These are phyloP conservation scores for Phoma sp. DNA, from an alignment of 2,329 filamentous ascomycete genomes.

Conservation along the genomic window DNA sequence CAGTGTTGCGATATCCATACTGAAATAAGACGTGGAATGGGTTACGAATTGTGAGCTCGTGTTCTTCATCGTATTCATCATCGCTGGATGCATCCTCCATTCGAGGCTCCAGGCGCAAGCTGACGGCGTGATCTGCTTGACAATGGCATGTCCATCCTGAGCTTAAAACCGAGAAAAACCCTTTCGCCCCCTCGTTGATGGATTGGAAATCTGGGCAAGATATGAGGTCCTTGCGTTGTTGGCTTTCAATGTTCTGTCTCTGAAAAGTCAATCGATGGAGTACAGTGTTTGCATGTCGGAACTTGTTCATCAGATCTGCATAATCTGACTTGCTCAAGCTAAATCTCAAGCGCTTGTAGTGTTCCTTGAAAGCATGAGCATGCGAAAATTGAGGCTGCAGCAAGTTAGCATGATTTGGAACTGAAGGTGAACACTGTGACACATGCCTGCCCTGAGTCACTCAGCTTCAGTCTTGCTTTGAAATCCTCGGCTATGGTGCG, in stretches of 20 bases:
- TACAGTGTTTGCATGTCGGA: neutral
- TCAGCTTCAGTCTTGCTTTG: neutral
- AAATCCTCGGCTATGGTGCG: neutral
- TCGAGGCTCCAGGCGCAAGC: slow-evolving; percentile 30
- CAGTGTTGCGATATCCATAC: neutral
- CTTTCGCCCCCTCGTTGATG: slow-evolving; percentile 1
- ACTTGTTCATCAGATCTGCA: slow-evolving; percentile 30
- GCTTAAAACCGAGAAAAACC: slow-evolving; percentile 13
- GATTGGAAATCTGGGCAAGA: neutral
- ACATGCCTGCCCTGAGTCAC: neutral
- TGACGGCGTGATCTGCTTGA: slow-evolving; percentile 29
- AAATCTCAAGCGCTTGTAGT: slow-evolving; percentile 38
- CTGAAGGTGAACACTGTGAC: neutral
- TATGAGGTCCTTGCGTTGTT: neutral
- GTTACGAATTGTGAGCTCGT: slow-evolving; percentile 1
- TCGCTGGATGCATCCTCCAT: slow-evolving; percentile 19
- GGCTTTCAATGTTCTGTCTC: neutral
- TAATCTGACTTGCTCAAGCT: slow-evolving; percentile 37
- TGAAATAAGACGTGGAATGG: slow-evolving; percentile 8
- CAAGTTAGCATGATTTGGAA: slow-evolving; percentile 14
- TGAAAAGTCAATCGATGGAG: slow-evolving; percentile 2
- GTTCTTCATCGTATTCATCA: neutral
- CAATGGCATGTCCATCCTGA: slow-evolving; percentile 34
- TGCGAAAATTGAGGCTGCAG: slow-evolving; percentile 30
- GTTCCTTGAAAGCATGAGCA: slow-evolving; percentile 31